These are phyloP conservation scores for Acarospora socialis DNA, from an alignment of 2,329 filamentous ascomycete genomes.

Conservation along the genomic window DNA sequence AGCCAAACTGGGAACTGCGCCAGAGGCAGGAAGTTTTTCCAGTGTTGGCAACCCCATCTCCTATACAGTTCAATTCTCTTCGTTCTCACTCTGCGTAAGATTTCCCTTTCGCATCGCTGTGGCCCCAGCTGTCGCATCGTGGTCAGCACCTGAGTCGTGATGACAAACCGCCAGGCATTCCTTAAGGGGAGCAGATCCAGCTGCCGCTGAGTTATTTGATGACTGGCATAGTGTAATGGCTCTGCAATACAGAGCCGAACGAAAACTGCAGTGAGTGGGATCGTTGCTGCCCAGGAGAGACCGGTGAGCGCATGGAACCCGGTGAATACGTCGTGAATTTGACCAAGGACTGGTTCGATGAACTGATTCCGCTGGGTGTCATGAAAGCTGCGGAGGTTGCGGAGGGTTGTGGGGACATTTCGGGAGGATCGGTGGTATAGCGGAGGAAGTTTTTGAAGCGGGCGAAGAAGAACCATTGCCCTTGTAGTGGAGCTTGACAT, in stretches of 20 bases:
- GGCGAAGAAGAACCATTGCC: too few relatives aligned
- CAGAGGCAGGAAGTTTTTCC: conserved; percentile 21
- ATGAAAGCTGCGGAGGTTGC: conserved; percentile 35
- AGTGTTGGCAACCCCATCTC: conserved; percentile 22
- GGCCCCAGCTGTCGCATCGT: not conserved
- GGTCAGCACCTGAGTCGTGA: conserved; percentile 1
- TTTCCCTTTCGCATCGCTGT: not conserved
- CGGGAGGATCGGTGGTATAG: too few relatives aligned
- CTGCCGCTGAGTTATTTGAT: conserved; percentile 27
- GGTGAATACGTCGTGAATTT: conserved; percentile 33
- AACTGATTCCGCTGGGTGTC: conserved; percentile 29
- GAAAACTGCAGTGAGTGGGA: conserved; percentile 40
- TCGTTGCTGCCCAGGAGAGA: conserved; percentile 40
- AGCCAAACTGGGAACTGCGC: conserved; percentile 34
- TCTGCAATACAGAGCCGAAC: conserved; percentile 35
- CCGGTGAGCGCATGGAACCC: conserved; percentile 35
- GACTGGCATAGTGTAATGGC: conserved; percentile 31
- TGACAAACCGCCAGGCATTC: conserved; percentile 21
- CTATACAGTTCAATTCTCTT: conserved; percentile 21
- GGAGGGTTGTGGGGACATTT: conserved; percentile 9
- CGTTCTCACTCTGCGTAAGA: conserved; percentile 4
- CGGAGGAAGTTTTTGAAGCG: too few relatives aligned
- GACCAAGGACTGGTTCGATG: conserved; percentile 29
- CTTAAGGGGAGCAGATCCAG: conserved; percentile 30
- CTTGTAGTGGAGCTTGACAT: too few relatives aligned